Evolutionary conservation across 345 rosid genomes (phyloP), one percentile per base, ranked within the genome.

Genomic region (Eucalyptus fibrosa): DNA sequence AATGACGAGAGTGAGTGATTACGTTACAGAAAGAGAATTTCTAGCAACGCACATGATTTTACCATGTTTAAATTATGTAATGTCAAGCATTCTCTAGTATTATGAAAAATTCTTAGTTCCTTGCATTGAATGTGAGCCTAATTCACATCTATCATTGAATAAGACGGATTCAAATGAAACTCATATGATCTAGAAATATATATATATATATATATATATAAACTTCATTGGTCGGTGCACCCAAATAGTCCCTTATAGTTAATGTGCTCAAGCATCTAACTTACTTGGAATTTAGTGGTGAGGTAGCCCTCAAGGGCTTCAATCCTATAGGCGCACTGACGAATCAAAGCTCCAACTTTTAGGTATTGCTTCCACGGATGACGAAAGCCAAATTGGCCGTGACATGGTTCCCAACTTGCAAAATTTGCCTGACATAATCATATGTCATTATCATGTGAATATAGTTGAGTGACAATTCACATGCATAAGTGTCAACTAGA

Each of bases 321-420:
- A 26, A 97, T 91, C 56, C 94, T 72, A 49, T 94, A 94, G 87
- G 97, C 97, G 86, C 98, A 96, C 88, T 93, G 94, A 24, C 97
- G 93, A 49, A 91, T 91, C 65, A 90, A 87, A 44, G 92, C 89
- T 89, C 95, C 97, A 50, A 96, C 28, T 87, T 93, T 88, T 12
- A 94, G 93, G 92, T 96, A 97, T 16, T 91, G 94, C 81, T 94
- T 94, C 98, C 98, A 96, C 7, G 99, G 98, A 91, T 97, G 98
- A 4, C 94, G 92, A 91, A 94, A 96, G 53, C 88, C 82, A 93
- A 97, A 97, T 23, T 89, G 90, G 23, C 99, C 98, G 23, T 96
- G 99, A 53, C 93, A 88, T n/a, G 99, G 99, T 81, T 97, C 98
- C 99, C 99, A 97, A 90, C 94, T 93, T 3, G 98, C 98, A 89